Percentiles rank a stretch among this genome's conserved stretches.
Conservation (phyloP, 805 yeast genomes). For the Saccharomycopsis selenospora region DNA sequence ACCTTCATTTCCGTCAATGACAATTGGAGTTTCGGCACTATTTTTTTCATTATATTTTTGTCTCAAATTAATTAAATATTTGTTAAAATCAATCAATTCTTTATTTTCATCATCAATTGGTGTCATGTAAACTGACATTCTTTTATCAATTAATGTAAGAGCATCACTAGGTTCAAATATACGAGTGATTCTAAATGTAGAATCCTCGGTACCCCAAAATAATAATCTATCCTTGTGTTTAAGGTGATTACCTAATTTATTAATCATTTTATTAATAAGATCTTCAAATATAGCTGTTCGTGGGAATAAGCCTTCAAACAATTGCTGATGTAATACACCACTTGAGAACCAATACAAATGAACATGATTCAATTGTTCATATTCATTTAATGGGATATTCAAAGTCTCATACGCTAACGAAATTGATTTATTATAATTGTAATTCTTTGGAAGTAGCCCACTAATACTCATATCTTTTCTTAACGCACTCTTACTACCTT, state of each 20-base stretch:
- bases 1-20: slow-evolving; percentile 20
- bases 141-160: slow-evolving; percentile 16
- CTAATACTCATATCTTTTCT: slow-evolving; percentile 29
- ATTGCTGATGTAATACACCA: slow-evolving; percentile 63
- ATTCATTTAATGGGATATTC: slow-evolving; percentile 64
- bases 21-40: slow-evolving; percentile 22
- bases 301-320: slow-evolving; percentile 63
- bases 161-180: not conserved
- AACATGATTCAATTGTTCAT: slow-evolving; percentile 66
- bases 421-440: slow-evolving; percentile 31
- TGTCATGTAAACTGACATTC: slow-evolving; percentile 28
- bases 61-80: slow-evolving; percentile 38
- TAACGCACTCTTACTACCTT: slow-evolving; percentile 44
- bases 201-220: slow-evolving; percentile 45
- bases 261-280: slow-evolving; percentile 38
- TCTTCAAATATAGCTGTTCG: slow-evolving; percentile 48
- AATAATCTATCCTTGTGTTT: slow-evolving; percentile 41
- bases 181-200: not conserved
- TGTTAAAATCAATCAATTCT: slow-evolving; percentile 26
- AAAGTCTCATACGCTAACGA: slow-evolving; percentile 69
- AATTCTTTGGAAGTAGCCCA: slow-evolving; percentile 31
- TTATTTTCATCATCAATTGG: slow-evolving; percentile 27
- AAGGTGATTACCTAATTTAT: slow-evolving; percentile 44
- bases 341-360: slow-evolving; percentile 66
- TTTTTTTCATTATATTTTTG: slow-evolving; percentile 32